Base-by-base conservation (phyloP, 2,329 filamentous ascomycete genomes). In the Chaetomium sp. region DNA sequence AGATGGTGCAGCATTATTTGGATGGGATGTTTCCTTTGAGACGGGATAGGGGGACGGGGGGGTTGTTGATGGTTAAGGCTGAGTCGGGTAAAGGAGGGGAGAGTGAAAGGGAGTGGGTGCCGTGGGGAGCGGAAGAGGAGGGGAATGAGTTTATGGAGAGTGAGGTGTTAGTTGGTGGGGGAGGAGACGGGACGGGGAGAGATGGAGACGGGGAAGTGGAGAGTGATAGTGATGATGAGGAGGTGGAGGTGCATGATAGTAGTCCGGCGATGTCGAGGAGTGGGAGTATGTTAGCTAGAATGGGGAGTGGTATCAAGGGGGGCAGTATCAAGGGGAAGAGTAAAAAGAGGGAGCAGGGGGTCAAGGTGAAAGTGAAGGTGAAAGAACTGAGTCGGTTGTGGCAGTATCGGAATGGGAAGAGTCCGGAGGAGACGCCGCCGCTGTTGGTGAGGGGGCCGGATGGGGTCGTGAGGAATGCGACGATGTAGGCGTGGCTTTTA, bases 351-450 rank as follows among this genome's bases (percentile, higher is more conserved):
- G 50, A 57, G 37, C 34, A 63, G 59, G 59, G 63, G 63, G 61
- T 65, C 61, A 56, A 57, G 51, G 56, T 63, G 6, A 69, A 65
- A 35, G 72, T 81, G 43, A 79, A 72, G 64, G 81, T 85, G 5
- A 83, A 78, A 68, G 78, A 86, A 52, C 69, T 86, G 46, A 84
- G 81, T 63, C 74, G 83, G 46, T 67, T 86, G 34, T 85, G 83
- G 82, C 71, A 76, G 59, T 86, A 86, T 64, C 72, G 81, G 50
- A 85, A 86, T 63, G 83, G 83, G 1, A 71, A 67, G 55, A 79
- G 74, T 42, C 82, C 82, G 1, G 64, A 71, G 5, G 75, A 78
- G 42, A 62, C 64, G 34, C 71, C 73, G 11, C 69, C 70, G 0
- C 59, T 71, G 56, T 52, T 77, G 42, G 53, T 62, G 2, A 64